A percentile compares a stretch with the other conserved stretches of the same genome.
Conservation (phyloP, 805 yeast genomes). For the Kurtzmaniella fragi region DNA sequence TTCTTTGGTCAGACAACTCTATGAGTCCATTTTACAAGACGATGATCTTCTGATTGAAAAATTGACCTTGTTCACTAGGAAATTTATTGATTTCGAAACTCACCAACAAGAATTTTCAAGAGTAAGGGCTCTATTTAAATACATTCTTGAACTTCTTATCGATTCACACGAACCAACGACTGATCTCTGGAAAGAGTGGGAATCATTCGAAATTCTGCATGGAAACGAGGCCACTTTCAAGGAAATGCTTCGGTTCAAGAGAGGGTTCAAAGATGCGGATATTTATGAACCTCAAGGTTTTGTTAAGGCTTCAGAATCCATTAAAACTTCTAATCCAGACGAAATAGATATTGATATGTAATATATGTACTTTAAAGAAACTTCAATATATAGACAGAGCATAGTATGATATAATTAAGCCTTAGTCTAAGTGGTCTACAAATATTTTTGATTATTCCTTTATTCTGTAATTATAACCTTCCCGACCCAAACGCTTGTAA, state of each 20-base stretch:
- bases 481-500: background rate
- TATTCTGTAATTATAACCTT: background rate
- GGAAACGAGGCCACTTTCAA: slow-evolving; percentile 73
- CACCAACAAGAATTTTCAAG: slow-evolving; percentile 48
- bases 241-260: slow-evolving; percentile 62
- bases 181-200: slow-evolving; percentile 62
- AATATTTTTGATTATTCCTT: background rate
- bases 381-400: background rate
- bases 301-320: slow-evolving; percentile 31
- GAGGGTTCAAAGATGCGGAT: slow-evolving; percentile 25
- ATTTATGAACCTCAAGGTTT: slow-evolving; percentile 42
- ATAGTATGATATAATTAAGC: too few relatives aligned
- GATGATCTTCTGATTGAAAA: slow-evolving; percentile 39
- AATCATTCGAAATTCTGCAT: slow-evolving; percentile 60
- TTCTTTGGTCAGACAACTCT: slow-evolving; percentile 26
- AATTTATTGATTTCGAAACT: slow-evolving; percentile 57
- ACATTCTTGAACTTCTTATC: slow-evolving; percentile 17
- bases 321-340: slow-evolving; percentile 42
- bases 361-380: background rate
- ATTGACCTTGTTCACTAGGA: slow-evolving; percentile 40
- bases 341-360: slow-evolving; percentile 56
- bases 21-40: slow-evolving; percentile 38
- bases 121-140: slow-evolving; percentile 58
- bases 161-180: slow-evolving; percentile 9
- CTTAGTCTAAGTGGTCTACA: background rate